Base-by-base conservation (phyloP, 176 grass and related monocot species). In the Eremochloa ophiuroides region DNA sequence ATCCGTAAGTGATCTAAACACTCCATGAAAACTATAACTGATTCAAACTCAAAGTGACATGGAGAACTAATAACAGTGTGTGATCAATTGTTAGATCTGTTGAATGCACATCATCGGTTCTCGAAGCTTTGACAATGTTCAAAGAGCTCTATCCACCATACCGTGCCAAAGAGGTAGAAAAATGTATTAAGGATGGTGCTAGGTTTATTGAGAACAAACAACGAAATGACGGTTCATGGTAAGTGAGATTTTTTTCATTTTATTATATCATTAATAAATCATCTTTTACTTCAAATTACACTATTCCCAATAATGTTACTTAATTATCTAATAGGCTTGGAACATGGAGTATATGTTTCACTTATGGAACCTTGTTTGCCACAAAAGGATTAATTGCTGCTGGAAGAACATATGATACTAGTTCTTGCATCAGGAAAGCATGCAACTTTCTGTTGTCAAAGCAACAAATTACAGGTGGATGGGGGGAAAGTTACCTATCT, bases 391-490 rank as follows among this genome's bases (percentile, higher is more conserved):
- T 88, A 50, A 68, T 83, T 72, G 64, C 47, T 2, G 80, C 80
- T 66, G 80, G 86, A 65, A 83, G 39, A 39, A 58, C 65, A 33
- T 88, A 88, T n/a, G 65, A 88, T 2, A 88, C 60, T 58, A 83
- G 38, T 33, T 34, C 71, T 55, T 73, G 26, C 69, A 72, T 83
- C 31, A 73, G 30, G 10, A 88, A 79, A 51, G 86, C 80, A 60
- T 88, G 86, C 62, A 58, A 79, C 2, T 88, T 79, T 77, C 42
- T 88, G 14, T 51, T 88, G 7, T 83, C 80, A 59, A 88, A 88
- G 72, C 73, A 83, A 73, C 58, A 78, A 7, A 27, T 15, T 72
- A 42, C 55, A 7, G 80, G 86, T 33, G 86, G 86, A 34, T 79
- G 80, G 86, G 80, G 80, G 14, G 86, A 88, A 74, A 88, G 80